Base-by-base conservation (phyloP, 2,329 filamentous ascomycete genomes). In the Phyllosticta ampelicida region DNA sequence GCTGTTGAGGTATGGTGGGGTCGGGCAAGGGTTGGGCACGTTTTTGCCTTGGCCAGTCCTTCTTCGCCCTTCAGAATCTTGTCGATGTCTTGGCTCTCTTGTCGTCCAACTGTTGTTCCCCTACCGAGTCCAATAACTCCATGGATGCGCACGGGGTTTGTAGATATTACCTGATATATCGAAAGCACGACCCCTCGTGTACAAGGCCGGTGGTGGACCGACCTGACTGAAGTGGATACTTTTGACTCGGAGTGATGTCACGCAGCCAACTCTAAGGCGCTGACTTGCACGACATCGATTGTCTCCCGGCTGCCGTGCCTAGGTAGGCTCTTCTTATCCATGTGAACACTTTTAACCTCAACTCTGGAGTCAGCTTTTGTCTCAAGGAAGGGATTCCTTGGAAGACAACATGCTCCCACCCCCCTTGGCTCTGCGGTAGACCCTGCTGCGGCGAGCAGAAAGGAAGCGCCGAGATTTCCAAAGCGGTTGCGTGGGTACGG, bases 31-130 rank as follows among this genome's bases (percentile, higher is more conserved):
- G 36, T 44, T 44, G 36, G 36, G 36, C 36, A 44, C 36, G 36
- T 44, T 44, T 44, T 44, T 18, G n/a, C 23, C 36, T 44, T 44
- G 48, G 54, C 53, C 26, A 51, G 36, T 49, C 48, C 36, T 48
- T 49, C 48, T 51, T 48, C 54, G 49, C 55, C 49, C 48, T 53
- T 57, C 29, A 57, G 55, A 21, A 44, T 51, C 50, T 30, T 30
- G 49, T 57, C 29, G 55, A 23, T 49, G 49, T 23, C 55, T 57
- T 57, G 55, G 55, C 55, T 53, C 29, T 44, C 36, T 53, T 30
- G 50, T 58, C 55, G 55, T 53, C 55, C n/a, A n/a, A n/a, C 5
- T n/a, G 51, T 26, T 18, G 26, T 51, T 28, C 54, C 49, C 55
- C 53, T 30, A 23, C 23, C 55, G 51, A 58, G 53, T 58, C 53